Conservation (phyloP, 179 eudicot genomes). For the Beta macrorhiza region DNA sequence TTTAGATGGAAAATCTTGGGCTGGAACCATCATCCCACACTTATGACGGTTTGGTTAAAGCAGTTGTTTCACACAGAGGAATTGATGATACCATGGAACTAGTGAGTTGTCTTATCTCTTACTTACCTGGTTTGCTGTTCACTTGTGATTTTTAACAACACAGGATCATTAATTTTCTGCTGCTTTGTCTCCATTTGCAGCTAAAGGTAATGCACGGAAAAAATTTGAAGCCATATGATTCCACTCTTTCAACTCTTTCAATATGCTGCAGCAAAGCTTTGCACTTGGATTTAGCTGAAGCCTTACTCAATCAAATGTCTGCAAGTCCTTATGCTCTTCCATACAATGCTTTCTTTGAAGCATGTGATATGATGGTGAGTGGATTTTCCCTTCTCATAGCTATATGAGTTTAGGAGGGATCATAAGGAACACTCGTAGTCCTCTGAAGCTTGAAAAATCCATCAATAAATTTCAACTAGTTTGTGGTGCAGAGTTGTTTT, state of each 20-base stretch:
- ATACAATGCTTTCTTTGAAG: conserved; percentile 64
- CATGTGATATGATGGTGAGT: conserved; percentile 69
- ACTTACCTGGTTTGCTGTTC: conserved; percentile 9
- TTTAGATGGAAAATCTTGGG: conserved; percentile 86
- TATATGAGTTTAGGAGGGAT: conserved; percentile 2
- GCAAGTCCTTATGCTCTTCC: conserved; percentile 35
- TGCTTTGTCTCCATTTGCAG: conserved; percentile 40
- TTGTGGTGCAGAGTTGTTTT: background rate
- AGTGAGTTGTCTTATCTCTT: conserved; percentile 43
- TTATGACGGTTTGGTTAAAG: conserved; percentile 68
- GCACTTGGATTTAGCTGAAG: conserved; percentile 73
- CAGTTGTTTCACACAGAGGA: conserved; percentile 46
- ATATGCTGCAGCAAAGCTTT: conserved; percentile 60
- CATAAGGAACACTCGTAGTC: background rate
- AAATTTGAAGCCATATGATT: conserved; percentile 60
- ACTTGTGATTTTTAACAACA: conserved; percentile 2
- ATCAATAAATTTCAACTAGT: background rate
- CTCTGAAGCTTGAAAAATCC: background rate
- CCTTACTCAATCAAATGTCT: conserved; percentile 52
- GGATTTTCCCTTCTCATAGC: conserved; percentile 7
- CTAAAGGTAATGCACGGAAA: conserved; percentile 55
- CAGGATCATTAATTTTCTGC: conserved; percentile 14
- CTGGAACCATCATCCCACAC: conserved; percentile 58
- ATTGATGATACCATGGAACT: conserved; percentile 47
- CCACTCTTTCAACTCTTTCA: conserved; percentile 66